These are phyloP conservation scores for Malus hybrid DNA, from an alignment of 331 rosid genomes.

Conservation along the genomic window DNA sequence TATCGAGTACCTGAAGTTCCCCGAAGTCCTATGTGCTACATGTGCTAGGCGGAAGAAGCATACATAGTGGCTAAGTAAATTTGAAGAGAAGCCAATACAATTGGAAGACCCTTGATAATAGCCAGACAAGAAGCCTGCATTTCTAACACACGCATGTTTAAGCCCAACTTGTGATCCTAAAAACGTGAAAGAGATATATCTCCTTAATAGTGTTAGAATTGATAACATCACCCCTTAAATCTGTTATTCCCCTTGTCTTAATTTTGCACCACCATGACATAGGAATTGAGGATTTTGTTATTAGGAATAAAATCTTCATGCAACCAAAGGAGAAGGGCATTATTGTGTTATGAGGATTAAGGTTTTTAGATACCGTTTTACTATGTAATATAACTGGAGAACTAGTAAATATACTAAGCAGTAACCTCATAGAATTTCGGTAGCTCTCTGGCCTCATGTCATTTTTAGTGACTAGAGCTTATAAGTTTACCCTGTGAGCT, in stretches of 20 bases:
- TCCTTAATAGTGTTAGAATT: not conserved
- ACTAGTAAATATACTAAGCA: not conserved
- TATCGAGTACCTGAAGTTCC: not conserved
- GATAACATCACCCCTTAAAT: not conserved
- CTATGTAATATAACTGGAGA: not conserved
- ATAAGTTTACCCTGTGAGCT: too few species aligned
- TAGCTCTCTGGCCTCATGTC: not conserved
- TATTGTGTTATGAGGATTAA: not conserved
- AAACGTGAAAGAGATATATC: not conserved
- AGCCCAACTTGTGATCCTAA: not conserved
- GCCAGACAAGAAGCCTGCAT: not conserved
- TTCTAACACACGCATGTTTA: not conserved
- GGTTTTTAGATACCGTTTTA: not conserved
- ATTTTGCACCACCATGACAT: not conserved
- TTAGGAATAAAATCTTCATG: not conserved
- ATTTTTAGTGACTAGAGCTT: not conserved
- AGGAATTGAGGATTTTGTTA: not conserved
- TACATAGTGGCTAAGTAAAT: not conserved
- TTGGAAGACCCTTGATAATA: not conserved
- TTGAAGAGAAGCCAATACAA: not conserved
- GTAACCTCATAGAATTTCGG: not conserved
- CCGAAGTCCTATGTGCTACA: not conserved
- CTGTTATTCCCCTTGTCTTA: not conserved
- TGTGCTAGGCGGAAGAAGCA: not conserved
- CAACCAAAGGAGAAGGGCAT: not conserved